phyloP scores from a whole-genome alignment of 2,329 filamentous ascomycete species.

The Botrytis elliptica region DNA sequence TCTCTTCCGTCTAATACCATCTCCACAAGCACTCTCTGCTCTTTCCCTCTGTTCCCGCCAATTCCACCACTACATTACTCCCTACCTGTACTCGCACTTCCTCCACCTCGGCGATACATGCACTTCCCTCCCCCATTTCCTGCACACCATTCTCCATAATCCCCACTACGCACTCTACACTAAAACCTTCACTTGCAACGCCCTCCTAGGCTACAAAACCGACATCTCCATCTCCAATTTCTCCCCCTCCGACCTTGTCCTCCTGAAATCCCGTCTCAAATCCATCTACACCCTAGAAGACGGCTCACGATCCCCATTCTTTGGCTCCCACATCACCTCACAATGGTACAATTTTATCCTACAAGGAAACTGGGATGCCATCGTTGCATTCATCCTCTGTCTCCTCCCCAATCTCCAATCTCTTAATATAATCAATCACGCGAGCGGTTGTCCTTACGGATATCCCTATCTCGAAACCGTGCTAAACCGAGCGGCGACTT shows the following conservation, averaged over 20 bases:
- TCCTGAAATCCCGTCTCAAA: background rate
- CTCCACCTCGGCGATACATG: slow-evolving; percentile 13
- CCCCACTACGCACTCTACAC: slow-evolving; percentile 14
- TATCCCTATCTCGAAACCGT: slow-evolving; percentile 22
- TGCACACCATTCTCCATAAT: slow-evolving; percentile 9
- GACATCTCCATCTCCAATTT: slow-evolving; percentile 9
- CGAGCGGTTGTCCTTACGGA: slow-evolving; percentile 15
- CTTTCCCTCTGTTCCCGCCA: slow-evolving; percentile 14
- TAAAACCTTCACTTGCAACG: slow-evolving; percentile 8
- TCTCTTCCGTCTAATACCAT: background rate
- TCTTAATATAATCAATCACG: slow-evolving; percentile 20
- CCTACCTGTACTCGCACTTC: slow-evolving; percentile 20
- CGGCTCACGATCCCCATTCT: background rate
- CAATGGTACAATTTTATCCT: slow-evolving; percentile 4
- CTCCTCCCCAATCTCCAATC: slow-evolving; percentile 20
- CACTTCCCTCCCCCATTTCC: slow-evolving; percentile 13
- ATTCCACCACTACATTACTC: slow-evolving; percentile 9
- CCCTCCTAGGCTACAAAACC: slow-evolving; percentile 15
- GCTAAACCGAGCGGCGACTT: slow-evolving; percentile 7
- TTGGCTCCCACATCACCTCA: background rate
- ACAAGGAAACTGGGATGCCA: slow-evolving; percentile 20
- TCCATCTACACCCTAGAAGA: background rate
- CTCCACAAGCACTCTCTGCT: slow-evolving; percentile 4
- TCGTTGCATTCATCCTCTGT: slow-evolving; percentile 15
- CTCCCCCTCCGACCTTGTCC: background rate